These are phyloP conservation scores for Lophium mytilinum DNA, from an alignment of 495 filamentous ascomycete genomes.

Conservation along the genomic window DNA sequence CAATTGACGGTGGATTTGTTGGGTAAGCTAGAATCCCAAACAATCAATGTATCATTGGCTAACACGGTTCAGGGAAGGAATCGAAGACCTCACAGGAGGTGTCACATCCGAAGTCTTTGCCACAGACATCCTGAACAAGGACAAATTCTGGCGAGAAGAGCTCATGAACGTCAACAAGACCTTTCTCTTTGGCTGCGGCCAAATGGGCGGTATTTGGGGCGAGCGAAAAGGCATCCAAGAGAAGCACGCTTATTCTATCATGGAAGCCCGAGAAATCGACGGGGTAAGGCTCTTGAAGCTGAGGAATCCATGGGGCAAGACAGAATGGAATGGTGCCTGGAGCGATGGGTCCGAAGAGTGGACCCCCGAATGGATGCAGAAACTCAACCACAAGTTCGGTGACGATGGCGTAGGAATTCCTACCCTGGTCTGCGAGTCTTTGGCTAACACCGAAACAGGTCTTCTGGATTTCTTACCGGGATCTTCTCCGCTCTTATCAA, in stretches of 20 bases:
- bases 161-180: conserved; percentile 76
- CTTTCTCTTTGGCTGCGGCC: conserved; percentile 77
- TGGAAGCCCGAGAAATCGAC: conserved; percentile 70
- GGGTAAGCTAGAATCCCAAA: conserved; percentile 38
- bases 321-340: conserved; percentile 55
- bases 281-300: conserved; percentile 66
- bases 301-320: conserved; percentile 82
- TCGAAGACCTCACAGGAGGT: conserved; percentile 90
- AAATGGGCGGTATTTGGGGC: conserved; percentile 43
- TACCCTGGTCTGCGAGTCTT: background rate
- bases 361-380: conserved; percentile 79
- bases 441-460: conserved; percentile 31
- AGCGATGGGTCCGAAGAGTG: conserved; percentile 80
- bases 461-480: conserved; percentile 69
- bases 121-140: conserved; percentile 76
- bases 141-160: conserved; percentile 83
- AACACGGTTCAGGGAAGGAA: conserved; percentile 53
- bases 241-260: conserved; percentile 84
- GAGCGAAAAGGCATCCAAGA: conserved; percentile 67
- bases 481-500: conserved; percentile 75
- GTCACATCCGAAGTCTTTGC: conserved; percentile 76
- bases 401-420: conserved; percentile 57
- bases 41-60: background rate
- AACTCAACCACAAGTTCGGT: conserved; percentile 74
- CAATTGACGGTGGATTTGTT: conserved; percentile 78